Evolutionary conservation across 345 rosid species (phyloP).

Genomic region (Rhizophora apiculata): DNA sequence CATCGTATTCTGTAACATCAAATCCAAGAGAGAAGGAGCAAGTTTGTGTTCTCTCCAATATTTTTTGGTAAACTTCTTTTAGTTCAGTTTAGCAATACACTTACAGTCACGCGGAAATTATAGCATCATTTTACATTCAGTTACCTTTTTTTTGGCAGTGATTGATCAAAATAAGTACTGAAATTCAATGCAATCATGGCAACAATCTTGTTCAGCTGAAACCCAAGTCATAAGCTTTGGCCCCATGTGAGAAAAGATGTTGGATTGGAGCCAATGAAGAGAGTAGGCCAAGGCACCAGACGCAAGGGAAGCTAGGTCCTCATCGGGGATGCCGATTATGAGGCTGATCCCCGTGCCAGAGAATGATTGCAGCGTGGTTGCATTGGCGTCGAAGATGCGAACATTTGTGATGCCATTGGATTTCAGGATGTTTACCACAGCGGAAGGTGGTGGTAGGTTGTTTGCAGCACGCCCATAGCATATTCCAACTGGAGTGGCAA

Average conservation of each 20-base stretch:
- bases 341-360: slow-evolving; percentile 38
- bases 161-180: too few relatives aligned
- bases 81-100: too few relatives aligned
- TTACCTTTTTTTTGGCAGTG: too few relatives aligned
- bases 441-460: slow-evolving; percentile 31
- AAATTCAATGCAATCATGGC: too few relatives aligned
- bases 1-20: too few relatives aligned
- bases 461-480: slow-evolving; percentile 36
- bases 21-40: too few relatives aligned
- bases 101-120: too few relatives aligned
- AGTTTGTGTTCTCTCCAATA: too few relatives aligned
- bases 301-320: slow-evolving; percentile 35
- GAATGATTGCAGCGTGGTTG: slow-evolving; percentile 24
- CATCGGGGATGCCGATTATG: slow-evolving; percentile 37
- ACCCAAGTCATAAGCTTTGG: slow-evolving; percentile 26
- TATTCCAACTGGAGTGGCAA: slow-evolving; percentile 31
- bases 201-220: slow-evolving; percentile 14
- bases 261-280: slow-evolving; percentile 34
- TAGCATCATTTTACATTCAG: too few relatives aligned
- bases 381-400: slow-evolving; percentile 37
- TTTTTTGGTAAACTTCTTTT: too few relatives aligned
- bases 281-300: slow-evolving; percentile 10
- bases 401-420: slow-evolving; percentile 28
- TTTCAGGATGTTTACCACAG: slow-evolving; percentile 20
- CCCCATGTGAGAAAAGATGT: slow-evolving; percentile 33